These are phyloP conservation scores for Dendrocalamus sinicus DNA, from an alignment of 176 grass and related monocot genomes.

Conservation along the genomic window DNA sequence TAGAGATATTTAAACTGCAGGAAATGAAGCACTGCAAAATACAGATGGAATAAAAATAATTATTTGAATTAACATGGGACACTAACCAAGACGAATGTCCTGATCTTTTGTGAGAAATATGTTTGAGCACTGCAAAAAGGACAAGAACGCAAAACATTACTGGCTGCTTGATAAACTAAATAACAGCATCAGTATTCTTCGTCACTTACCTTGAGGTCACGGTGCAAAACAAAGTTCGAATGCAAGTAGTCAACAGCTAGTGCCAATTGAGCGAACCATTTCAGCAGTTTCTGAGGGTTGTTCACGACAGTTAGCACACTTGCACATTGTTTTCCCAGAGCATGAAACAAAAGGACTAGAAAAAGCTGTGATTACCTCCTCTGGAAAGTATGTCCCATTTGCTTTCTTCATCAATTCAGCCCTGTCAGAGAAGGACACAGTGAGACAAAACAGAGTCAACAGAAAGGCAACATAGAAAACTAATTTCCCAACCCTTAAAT, in stretches of 20 bases:
- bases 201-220: slow-evolving; percentile 82
- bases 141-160: neutral
- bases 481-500: slow-evolving; percentile 23
- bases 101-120: slow-evolving; percentile 99
- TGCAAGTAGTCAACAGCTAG: slow-evolving; percentile 97
- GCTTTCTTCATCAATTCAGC: slow-evolving; percentile 96
- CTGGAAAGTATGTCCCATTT: slow-evolving; percentile 89
- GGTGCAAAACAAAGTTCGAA: slow-evolving; percentile 96
- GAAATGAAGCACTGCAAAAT: slow-evolving; percentile 31
- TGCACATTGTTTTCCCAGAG: slow-evolving; percentile 12
- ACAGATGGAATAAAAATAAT: neutral
- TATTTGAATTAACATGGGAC: slow-evolving; percentile 40
- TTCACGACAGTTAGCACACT: slow-evolving; percentile 44
- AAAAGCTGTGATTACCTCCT: slow-evolving; percentile 68
- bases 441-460: slow-evolving; percentile 23
- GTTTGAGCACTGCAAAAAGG: slow-evolving; percentile 89
- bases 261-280: slow-evolving; percentile 91
- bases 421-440: slow-evolving; percentile 52
- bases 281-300: slow-evolving; percentile 80
- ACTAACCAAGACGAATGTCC: slow-evolving; percentile 93
- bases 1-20: slow-evolving; percentile 42
- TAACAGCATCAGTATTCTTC: neutral
- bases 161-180: slow-evolving; percentile 29
- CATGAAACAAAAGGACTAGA: neutral
- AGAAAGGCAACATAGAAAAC: slow-evolving; percentile 1